phyloP scores from a whole-genome alignment of 1,139 yeast genomes.

The Dujonia santamariae region DNA sequence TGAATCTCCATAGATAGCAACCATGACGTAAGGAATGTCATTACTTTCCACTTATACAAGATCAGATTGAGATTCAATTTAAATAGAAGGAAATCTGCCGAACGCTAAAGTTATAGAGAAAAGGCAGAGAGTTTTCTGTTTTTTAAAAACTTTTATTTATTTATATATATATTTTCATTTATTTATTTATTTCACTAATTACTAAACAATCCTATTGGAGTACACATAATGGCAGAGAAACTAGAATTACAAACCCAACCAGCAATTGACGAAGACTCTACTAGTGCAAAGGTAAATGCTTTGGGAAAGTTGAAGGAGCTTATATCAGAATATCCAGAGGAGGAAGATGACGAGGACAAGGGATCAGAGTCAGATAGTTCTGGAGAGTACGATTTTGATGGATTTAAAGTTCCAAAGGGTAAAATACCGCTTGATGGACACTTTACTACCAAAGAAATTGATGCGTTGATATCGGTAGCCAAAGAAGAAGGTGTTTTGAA shows the following conservation, averaged over 20 bases:
- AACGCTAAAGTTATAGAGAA: background rate
- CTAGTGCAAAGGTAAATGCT: background rate
- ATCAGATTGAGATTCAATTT: too few relatives aligned
- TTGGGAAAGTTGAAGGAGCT: conserved; percentile 4
- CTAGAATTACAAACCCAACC: conserved; percentile 8
- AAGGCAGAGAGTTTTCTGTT: too few relatives aligned
- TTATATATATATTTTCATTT: too few relatives aligned
- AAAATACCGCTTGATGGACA: conserved; percentile 42
- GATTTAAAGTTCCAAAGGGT: conserved; percentile 36
- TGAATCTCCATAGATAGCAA: too few relatives aligned
- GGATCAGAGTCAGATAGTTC: background rate
- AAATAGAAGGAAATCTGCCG: too few relatives aligned
- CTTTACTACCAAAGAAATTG: conserved; percentile 34
- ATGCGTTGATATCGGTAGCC: conserved; percentile 28
- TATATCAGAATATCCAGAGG: background rate
- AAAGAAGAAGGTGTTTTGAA: conserved; percentile 29
- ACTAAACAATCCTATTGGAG: too few relatives aligned
- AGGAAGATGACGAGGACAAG: conserved; percentile 1
- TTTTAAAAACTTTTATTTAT: too few relatives aligned
- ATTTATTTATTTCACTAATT: too few relatives aligned
- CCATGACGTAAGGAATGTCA: too few relatives aligned
- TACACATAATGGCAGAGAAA: conserved; percentile 2
- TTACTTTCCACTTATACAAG: too few relatives aligned
- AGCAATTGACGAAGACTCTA: background rate
- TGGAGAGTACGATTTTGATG: conserved; percentile 28